These are phyloP conservation scores for Arthrinium phaeospermum DNA, from an alignment of 2,329 filamentous ascomycete genomes.

Conservation along the genomic window DNA sequence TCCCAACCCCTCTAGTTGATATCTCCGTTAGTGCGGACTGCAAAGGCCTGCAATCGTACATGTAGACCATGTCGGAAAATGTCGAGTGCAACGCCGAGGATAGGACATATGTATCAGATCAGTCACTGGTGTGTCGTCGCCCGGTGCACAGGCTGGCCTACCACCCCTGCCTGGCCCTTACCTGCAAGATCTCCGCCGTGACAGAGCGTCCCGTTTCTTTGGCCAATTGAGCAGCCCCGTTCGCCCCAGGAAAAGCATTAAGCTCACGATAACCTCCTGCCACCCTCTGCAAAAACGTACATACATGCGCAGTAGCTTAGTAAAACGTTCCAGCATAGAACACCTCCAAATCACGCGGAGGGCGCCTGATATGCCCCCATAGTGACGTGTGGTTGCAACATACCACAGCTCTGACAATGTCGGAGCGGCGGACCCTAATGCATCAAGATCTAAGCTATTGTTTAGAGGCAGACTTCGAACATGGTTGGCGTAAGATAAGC, in stretches of 20 bases:
- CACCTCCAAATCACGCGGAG: neutral
- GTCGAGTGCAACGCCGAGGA: neutral
- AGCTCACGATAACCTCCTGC: conserved; percentile 16
- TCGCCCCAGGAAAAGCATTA: conserved; percentile 10
- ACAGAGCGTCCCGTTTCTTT: neutral
- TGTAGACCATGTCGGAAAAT: neutral
- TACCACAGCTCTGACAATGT: neutral
- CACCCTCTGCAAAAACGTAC: conserved; percentile 4
- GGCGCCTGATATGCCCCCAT: neutral
- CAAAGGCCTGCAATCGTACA: neutral
- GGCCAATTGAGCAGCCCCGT: neutral
- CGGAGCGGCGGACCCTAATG: conserved; percentile 17
- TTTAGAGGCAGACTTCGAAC: conserved; percentile 8
- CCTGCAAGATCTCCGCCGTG: conserved; percentile 1
- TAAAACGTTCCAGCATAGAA: neutral
- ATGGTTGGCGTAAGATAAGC: conserved; percentile 14
- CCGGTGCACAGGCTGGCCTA: neutral
- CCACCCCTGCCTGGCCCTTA: neutral
- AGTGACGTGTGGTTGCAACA: conserved; percentile 14
- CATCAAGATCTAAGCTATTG: conserved; percentile 19
- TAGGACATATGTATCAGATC: neutral
- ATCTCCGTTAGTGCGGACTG: conserved; percentile 1
- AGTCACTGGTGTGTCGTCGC: neutral
- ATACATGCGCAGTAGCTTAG: conserved; percentile 11
- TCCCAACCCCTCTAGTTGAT: neutral